A percentile compares a stretch with the other conserved stretches of the same genome.
Conservation (phyloP, 2,329 filamentous ascomycete species). For the Alternaria rosae region DNA sequence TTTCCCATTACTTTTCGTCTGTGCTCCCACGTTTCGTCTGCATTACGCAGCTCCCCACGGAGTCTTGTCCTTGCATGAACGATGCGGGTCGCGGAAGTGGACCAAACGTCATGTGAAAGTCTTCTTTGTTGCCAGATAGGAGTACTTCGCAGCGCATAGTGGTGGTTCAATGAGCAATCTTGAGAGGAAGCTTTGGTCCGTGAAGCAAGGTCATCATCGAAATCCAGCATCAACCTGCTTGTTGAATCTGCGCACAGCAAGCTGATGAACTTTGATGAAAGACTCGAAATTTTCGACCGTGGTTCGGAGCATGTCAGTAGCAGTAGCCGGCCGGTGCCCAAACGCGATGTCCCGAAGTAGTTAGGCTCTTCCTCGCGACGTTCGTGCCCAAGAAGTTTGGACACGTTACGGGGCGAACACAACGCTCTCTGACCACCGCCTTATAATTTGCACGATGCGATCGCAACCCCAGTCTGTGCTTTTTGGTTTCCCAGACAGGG, state of each 20-base stretch:
- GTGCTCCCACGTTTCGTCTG: conserved; percentile 12
- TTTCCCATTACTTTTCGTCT: conserved; percentile 1
- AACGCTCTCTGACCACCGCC: neutral
- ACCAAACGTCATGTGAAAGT: neutral
- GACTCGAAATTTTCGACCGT: conserved; percentile 2
- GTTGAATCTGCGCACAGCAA: neutral
- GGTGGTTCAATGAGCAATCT: too few relatives aligned
- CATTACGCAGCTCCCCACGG: conserved; percentile 11
- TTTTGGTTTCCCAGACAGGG: neutral
- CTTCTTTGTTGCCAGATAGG: neutral
- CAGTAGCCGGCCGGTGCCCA: conserved; percentile 1
- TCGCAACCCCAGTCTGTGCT: neutral
- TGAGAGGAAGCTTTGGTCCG: too few relatives aligned
- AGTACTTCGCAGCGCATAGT: neutral
- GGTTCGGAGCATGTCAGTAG: conserved; percentile 5
- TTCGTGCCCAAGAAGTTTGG: conserved; percentile 6
- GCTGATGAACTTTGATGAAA: neutral
- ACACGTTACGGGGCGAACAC: neutral
- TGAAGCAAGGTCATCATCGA: neutral
- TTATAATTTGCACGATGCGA: neutral
- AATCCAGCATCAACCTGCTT: neutral
- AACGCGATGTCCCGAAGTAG: neutral
- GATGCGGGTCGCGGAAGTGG: neutral
- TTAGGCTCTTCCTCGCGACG: neutral
- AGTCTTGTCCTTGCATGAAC: neutral